Base-by-base conservation (phyloP, 345 rosid species). In the Citrus sp. region DNA sequence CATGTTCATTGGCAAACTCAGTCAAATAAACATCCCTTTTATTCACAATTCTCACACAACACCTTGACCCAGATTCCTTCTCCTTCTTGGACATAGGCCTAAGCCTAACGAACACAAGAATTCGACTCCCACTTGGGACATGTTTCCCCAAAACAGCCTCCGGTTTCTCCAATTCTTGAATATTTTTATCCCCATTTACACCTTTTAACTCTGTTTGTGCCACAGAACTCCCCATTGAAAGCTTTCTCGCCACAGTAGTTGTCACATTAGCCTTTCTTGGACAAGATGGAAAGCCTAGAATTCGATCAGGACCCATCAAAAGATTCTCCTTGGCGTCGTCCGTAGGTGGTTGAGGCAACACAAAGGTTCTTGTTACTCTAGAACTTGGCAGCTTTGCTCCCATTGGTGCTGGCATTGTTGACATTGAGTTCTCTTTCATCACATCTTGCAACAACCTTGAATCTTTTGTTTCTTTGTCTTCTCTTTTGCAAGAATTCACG, bases 71-170 rank as follows among this genome's bases (percentile, higher is more conserved):
- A 1, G 85, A 91, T 80, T 95, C 98, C 84, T 80, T 95, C 85
- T 95, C 98, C 87, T 90, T 93, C 88, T 83, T 93, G 40, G 88
- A 88, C 95, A 95, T 90, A 4, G 98, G 98, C 89, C 98, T 90
- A 73, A 95, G 92, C 90, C 98, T 89, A 59, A 92, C 98, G 82
- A 92, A 93, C 87, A 95, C 98, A 27, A 84, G 85, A 83, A 95
- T 95, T 77, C 95, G 73, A 71, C 92, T 88, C 25, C 70, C 82
- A 69, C 77, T 61, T 34, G 72, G 72, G 35, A 78, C 88, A 42
- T 21, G 32, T 80, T 69, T 87, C 85, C 83, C 89, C 1, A 65
- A 68, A 64, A 62, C 40, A 59, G 74, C 82, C 66, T 87, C 94
- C 37, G 78, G 59, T 67, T 87, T 92, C 71, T 87, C 95, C 73